Evolutionary conservation across 2,329 filamentous ascomycete species (phyloP).

Genomic region (Alternaria sp.): DNA sequence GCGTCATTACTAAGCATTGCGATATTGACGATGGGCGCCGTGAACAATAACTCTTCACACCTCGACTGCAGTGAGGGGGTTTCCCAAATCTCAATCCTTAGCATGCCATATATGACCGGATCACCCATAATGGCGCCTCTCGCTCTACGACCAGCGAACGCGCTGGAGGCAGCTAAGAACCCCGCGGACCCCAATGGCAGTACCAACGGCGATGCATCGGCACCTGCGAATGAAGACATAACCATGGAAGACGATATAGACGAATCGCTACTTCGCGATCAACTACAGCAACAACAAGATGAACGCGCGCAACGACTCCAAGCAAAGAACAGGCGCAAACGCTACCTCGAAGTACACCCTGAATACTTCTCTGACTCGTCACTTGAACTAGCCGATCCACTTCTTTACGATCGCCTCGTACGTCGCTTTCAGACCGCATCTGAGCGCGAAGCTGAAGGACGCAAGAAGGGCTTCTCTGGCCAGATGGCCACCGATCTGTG

Average conservation of each 20-base stretch:
- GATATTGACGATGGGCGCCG: constrained; percentile 3
- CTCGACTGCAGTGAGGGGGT: not conserved
- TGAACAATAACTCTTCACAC: not conserved
- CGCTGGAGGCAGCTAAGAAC: constrained; percentile 18
- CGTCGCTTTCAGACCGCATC: constrained; percentile 76
- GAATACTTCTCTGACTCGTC: constrained; percentile 71
- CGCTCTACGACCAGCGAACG: constrained; percentile 32
- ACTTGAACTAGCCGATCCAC: constrained; percentile 73
- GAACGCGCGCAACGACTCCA: constrained; percentile 55
- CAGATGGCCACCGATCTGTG: constrained; percentile 79
- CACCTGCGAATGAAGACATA: constrained; percentile 21
- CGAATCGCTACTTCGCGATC: constrained; percentile 22
- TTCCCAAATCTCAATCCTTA: not conserved
- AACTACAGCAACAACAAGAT: constrained; percentile 27
- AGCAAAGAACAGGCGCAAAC: constrained; percentile 77
- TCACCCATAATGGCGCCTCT: constrained; percentile 37
- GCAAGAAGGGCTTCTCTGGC: constrained; percentile 78
- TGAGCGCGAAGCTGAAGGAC: constrained; percentile 77
- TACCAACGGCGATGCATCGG: constrained; percentile 7
- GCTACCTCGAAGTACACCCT: constrained; percentile 76
- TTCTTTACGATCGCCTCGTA: constrained; percentile 83
- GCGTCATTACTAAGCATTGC: constrained; percentile 10
- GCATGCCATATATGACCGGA: constrained; percentile 41
- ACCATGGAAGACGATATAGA: constrained; percentile 27
- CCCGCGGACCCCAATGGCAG: constrained; percentile 9